phyloP scores from a whole-genome alignment of 805 yeast genomes.

The Maudiozyma bulderi region DNA sequence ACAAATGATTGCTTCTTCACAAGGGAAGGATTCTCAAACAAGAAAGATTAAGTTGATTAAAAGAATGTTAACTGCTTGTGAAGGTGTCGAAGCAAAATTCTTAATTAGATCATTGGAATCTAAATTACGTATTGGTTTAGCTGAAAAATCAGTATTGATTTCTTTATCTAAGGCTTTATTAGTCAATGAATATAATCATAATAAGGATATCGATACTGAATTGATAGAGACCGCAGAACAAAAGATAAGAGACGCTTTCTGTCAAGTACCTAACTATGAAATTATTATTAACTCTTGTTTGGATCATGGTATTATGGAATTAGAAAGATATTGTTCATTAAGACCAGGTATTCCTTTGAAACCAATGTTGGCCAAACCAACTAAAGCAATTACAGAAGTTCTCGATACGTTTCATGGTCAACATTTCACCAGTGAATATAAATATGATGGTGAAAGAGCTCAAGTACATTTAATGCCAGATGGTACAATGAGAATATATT shows the following conservation, averaged over 20 bases:
- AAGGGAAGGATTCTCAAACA: conserved; percentile 76
- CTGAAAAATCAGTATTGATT: conserved; percentile 82
- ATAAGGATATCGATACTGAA: conserved; percentile 33
- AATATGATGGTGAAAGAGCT: conserved; percentile 96
- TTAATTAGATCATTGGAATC: conserved; percentile 87
- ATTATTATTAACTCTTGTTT: conserved; percentile 58
- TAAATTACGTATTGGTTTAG: conserved; percentile 83
- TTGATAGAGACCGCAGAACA: conserved; percentile 60
- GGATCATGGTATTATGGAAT: conserved; percentile 54
- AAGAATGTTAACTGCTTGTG: conserved; percentile 75
- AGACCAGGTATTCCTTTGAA: conserved; percentile 91
- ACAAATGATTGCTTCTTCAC: conserved; percentile 62
- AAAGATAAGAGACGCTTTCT: conserved; percentile 71
- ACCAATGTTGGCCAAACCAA: conserved; percentile 98
- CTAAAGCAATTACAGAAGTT: conserved; percentile 86
- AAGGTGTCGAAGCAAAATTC: conserved; percentile 81
- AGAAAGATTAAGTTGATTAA: conserved; percentile 72
- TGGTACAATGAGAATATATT: conserved; percentile 68
- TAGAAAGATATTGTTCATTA: conserved; percentile 60
- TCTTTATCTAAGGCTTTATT: conserved; percentile 79
- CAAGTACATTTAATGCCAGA: conserved; percentile 70
- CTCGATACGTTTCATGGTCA: conserved; percentile 79
- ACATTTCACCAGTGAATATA: conserved; percentile 89
- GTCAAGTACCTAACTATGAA: conserved; percentile 86
- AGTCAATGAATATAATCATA: conserved; percentile 40